Evolutionary conservation across 108 stramenopile genomes (phyloP).

Genomic region (Skeletonema marinoi): DNA sequence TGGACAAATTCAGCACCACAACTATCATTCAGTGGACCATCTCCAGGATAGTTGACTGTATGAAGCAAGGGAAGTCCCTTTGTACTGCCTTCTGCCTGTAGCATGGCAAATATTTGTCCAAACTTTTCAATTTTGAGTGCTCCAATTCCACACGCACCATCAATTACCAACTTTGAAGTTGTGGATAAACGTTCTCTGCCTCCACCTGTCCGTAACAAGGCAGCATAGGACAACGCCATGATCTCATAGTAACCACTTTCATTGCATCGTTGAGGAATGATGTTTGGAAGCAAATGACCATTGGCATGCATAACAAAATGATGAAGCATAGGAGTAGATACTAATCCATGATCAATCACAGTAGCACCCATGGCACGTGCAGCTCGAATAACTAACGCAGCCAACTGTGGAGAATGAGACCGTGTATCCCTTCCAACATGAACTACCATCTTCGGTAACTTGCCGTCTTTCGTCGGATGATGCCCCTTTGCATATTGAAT

Average conservation of each 20-base stretch:
- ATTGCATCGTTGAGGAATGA: slow-evolving; percentile 63
- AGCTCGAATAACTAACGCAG: slow-evolving; percentile 53
- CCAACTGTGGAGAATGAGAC: slow-evolving; percentile 73
- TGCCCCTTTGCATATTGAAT: slow-evolving; percentile 2
- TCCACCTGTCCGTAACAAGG: slow-evolving; percentile 52
- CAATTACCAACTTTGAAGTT: slow-evolving; percentile 63
- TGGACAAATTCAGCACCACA: slow-evolving; percentile 97
- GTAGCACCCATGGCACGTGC: slow-evolving; percentile 67
- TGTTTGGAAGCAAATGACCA: slow-evolving; percentile 56
- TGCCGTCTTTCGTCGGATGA: slow-evolving; percentile 3
- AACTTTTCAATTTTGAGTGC: slow-evolving; percentile 58
- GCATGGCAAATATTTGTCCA: slow-evolving; percentile 31
- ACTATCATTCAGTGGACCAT: slow-evolving; percentile 84
- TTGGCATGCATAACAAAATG: slow-evolving; percentile 89
- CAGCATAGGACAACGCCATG: slow-evolving; percentile 72
- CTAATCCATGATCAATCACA: slow-evolving; percentile 82
- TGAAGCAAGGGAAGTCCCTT: slow-evolving; percentile 31
- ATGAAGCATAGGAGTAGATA: slow-evolving; percentile 95
- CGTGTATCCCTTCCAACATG: slow-evolving; percentile 92
- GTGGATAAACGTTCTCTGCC: slow-evolving; percentile 2
- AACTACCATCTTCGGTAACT: slow-evolving; percentile 54
- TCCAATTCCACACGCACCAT: slow-evolving; percentile 95
- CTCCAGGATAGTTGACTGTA: slow-evolving; percentile 62
- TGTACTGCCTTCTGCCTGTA: slow-evolving; percentile 36
- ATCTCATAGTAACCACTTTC: slow-evolving; percentile 82